Base-by-base conservation (phyloP, 1,284 basidiomycete genomes). In the Marasmius fiardii region DNA sequence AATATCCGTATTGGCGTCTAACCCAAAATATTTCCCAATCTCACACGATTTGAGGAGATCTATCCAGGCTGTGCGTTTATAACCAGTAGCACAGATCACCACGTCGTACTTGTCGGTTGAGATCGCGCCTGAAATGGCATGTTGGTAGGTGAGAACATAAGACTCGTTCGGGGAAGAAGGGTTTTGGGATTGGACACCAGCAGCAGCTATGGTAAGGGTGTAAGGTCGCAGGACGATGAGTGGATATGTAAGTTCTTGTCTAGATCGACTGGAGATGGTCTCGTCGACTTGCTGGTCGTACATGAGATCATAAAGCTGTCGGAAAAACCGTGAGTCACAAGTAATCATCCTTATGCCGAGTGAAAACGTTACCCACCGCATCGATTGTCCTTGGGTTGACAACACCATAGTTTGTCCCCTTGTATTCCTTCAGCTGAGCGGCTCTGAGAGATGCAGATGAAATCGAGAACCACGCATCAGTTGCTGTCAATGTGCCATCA, bases 31-130 rank as follows among this genome's bases (percentile, higher is more conserved):
- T 60, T 72, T 69, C 10, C 73, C 77, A 50, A 82, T 64, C 41
- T 70, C 68, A n/a, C 79, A 78, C 31, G 69, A 60, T 21, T 71
- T 69, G 56, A 81, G 68, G 51, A 83, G 66, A n/a, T 72, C 67
- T 49, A 75, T 60, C 80, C 80, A 82, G 2, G 70, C 66, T n/a
- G 71, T 72, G 37, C 82, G 74, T 52, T 81, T 75, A 63, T 84
- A 85, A 8, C 82, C 82, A 10, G 82, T 84, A 4, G 80, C 82
- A 61, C 78, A 79, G 54, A 85, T 66, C 59, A 85, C 66, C n/a
- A 68, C 72, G 60, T 83, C 78, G 65, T 83, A 85, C 21, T 67
- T 67, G 34, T 63, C 58, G 55, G 73, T 67, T 21, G 61, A 58
- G 51, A 73, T 59, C 7, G 67, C 62, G 10, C 67, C 68, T 26